Evolutionary conservation across 2,329 filamentous ascomycete species (phyloP).

Genomic region (Aspergillus glaucus): DNA sequence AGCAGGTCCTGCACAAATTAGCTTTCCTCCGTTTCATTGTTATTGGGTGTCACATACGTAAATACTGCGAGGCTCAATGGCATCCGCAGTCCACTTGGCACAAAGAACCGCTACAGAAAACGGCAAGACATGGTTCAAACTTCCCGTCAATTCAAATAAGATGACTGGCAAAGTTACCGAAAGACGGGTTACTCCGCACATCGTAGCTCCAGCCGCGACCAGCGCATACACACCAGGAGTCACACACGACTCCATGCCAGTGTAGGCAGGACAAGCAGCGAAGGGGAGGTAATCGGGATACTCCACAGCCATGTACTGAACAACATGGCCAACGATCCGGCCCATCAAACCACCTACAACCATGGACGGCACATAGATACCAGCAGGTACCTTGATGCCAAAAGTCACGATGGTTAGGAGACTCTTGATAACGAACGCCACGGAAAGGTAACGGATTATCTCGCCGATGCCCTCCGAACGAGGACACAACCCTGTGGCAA

Average conservation of each 20-base stretch:
- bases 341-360: conserved; percentile 92
- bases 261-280: conserved; percentile 62
- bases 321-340: conserved; percentile 74
- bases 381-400: conserved; percentile 91
- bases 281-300: conserved; percentile 69
- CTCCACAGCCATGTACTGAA: conserved; percentile 72
- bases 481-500: conserved; percentile 75
- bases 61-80: conserved; percentile 87
- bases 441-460: conserved; percentile 63
- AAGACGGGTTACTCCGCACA: conserved; percentile 92
- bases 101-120: conserved; percentile 89
- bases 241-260: conserved; percentile 71
- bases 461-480: conserved; percentile 67
- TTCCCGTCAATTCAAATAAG: conserved; percentile 90
- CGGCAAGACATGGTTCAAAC: conserved; percentile 87
- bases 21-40: neutral
- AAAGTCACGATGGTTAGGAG: conserved; percentile 85
- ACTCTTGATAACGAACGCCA: conserved; percentile 85
- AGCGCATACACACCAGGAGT: conserved; percentile 96
- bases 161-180: conserved; percentile 94
- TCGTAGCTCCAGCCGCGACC: conserved; percentile 89
- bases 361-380: conserved; percentile 98
- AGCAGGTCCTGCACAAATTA: conserved; percentile 62
- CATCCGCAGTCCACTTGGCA: conserved; percentile 97
- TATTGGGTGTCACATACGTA: conserved; percentile 54